These are phyloP conservation scores for Cyclospora cayetanensis DNA, from an alignment of 169 alveolate genomes.

Conservation along the genomic window DNA sequence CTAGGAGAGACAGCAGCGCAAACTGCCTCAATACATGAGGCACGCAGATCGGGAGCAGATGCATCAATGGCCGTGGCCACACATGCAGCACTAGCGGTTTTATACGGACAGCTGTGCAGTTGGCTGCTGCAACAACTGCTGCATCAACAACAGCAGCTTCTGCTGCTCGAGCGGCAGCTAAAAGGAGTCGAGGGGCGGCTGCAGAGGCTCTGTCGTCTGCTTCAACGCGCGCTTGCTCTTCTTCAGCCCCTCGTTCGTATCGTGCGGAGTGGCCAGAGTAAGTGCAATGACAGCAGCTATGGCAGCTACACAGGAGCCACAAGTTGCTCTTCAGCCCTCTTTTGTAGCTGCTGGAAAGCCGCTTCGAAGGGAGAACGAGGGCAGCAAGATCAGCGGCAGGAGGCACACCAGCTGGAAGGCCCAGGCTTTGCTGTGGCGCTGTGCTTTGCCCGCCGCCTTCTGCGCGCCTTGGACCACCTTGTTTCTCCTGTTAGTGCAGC, in stretches of 20 bases:
- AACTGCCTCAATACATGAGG: not conserved
- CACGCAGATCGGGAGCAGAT: too few relatives aligned
- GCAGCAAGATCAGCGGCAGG: conserved; percentile 32
- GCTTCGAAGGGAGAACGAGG: not conserved
- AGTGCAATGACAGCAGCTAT: not conserved
- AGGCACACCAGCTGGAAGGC: not conserved
- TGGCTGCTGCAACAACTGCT: not conserved
- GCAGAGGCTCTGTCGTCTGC: conserved; percentile 18
- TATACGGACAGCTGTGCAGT: conserved; percentile 26
- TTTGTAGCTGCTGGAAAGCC: conserved; percentile 13
- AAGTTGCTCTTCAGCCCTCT: conserved; percentile 3
- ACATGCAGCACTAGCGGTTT: too few relatives aligned
- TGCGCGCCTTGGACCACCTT: not conserved
- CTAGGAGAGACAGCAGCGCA: not conserved
- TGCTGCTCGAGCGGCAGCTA: conserved; percentile 10
- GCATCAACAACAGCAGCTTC: conserved; percentile 53
- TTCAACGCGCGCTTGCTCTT: not conserved
- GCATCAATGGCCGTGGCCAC: too few relatives aligned
- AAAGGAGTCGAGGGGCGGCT: conserved; percentile 34
- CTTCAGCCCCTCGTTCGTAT: not conserved
- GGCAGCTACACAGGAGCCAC: not conserved
- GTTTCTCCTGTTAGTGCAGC: not conserved
- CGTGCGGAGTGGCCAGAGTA: not conserved
- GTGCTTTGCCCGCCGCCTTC: conserved; percentile 29
- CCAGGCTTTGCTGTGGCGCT: conserved; percentile 5